Evolutionary conservation across 2,329 filamentous ascomycete species (phyloP).

Genomic region (Chaetomiaceae sp.): DNA sequence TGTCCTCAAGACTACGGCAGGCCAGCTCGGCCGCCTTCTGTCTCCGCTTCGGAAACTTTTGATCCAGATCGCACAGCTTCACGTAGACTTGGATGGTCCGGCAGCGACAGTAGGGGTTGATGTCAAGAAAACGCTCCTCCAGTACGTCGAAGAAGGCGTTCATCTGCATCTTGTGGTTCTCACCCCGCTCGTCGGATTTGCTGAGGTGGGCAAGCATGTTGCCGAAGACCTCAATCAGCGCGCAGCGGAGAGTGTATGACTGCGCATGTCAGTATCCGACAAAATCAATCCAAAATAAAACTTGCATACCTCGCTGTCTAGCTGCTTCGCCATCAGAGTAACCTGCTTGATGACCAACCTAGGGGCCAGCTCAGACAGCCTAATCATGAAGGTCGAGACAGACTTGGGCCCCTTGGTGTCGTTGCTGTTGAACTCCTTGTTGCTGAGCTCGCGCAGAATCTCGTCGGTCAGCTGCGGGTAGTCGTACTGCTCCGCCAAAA

Average conservation of each 20-base stretch:
- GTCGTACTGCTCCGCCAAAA: conserved; percentile 93
- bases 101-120: conserved; percentile 94
- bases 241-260: conserved; percentile 89
- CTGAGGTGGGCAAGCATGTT: conserved; percentile 90
- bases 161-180: conserved; percentile 90
- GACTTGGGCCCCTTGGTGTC: conserved; percentile 95
- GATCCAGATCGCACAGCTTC: conserved; percentile 87
- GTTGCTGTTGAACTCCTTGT: conserved; percentile 96
- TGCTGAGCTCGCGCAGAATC: conserved; percentile 86
- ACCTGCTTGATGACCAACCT: conserved; percentile 95
- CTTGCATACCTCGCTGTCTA: conserved; percentile 75
- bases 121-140: conserved; percentile 90
- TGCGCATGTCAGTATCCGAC: conserved; percentile 21
- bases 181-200: conserved; percentile 82
- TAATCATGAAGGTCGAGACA: conserved; percentile 87
- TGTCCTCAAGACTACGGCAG: conserved; percentile 85
- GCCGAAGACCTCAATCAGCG: conserved; percentile 93
- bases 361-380: conserved; percentile 86
- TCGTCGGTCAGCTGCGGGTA: conserved; percentile 93
- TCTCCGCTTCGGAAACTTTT: conserved; percentile 88
- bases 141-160: conserved; percentile 96
- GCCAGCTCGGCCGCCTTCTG: conserved; percentile 85
- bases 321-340: conserved; percentile 85
- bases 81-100: conserved; percentile 88
- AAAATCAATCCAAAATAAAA: not conserved